Evolutionary conservation across 1,139 yeast species (phyloP), one percentile per base, ranked within the genome.

Genomic region (Lodderomyces parapsilosis): DNA sequence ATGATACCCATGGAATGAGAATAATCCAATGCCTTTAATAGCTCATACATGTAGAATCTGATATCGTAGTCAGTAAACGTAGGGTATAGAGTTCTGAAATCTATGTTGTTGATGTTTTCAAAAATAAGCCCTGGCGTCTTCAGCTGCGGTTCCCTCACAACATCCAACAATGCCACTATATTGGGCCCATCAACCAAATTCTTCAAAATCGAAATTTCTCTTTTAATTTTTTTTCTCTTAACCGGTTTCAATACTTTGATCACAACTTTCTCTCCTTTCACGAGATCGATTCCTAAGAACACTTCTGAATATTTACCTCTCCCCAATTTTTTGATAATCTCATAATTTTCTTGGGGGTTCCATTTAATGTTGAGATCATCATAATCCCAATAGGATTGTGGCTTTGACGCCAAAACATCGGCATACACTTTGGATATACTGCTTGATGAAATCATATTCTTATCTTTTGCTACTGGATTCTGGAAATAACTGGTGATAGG

Each of bases 1-100:
- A 94, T 94, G 50, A 94, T 91, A 34, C 99, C 99, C 89, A 88
- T 89, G 6, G 96, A 88, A 66, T 94, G 99, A 39, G 94, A 86
- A 63, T 80, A 94, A 65, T 94, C 97, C 49, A 94, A 75, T 0
- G 99, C 99, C 56, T 80, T 83, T 55, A 94, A 75, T 50, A 94
- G 75, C 67, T 93, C 96, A 54, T 76, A 83, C 80, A 93, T 90
- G 67, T 94, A 94, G 68, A 69, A 91, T 51, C 95, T 80, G 54
- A 93, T 85, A 60, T 94, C 99, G 49, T 68, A 68, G 57, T 85
- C 90, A 23, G 86, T 75, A 59, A 94, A 86, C 51, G 88, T 87
- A n/a, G 98, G 95, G 63, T 93, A 93, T 49, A 94, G 73, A 14
- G 87, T 79, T 55, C 99, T 78, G 67, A 91, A 93, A 63, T 94